phyloP scores from a whole-genome alignment of 169 alveolate species.

The Eimeria brunetti region DNA sequence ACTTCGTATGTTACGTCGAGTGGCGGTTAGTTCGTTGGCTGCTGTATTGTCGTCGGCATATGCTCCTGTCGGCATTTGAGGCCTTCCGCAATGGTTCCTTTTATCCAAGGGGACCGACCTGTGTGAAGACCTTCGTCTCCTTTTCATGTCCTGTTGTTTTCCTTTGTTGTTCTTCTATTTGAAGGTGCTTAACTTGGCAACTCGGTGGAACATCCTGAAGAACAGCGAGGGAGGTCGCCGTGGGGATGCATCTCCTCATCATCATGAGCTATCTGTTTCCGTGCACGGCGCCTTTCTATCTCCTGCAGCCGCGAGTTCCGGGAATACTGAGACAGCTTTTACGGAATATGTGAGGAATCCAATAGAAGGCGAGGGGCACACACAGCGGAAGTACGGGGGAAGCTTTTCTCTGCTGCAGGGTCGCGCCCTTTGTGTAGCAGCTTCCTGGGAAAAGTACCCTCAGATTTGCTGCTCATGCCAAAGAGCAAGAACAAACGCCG shows the following conservation, averaged over 20 bases:
- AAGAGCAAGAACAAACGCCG: background rate
- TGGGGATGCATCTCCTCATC: background rate
- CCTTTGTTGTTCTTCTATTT: background rate
- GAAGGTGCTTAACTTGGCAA: conserved; percentile 27
- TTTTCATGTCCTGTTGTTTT: background rate
- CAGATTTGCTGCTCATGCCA: conserved; percentile 29
- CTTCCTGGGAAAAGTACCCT: conserved; percentile 20
- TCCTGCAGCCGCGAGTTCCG: background rate
- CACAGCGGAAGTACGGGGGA: background rate
- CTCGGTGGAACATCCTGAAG: conserved; percentile 57
- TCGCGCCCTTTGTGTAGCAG: conserved; percentile 52
- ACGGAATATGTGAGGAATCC: background rate
- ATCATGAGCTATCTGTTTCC: conserved; percentile 20
- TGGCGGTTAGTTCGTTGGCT: background rate
- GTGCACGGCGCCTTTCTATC: background rate
- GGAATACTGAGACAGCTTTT: background rate
- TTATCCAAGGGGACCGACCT: background rate
- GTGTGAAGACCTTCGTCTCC: background rate
- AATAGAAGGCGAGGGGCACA: background rate
- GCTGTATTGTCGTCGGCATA: background rate
- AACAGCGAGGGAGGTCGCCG: background rate
- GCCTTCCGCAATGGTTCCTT: background rate
- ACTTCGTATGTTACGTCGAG: background rate
- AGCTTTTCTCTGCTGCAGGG: conserved; percentile 31
- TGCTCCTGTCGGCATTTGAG: background rate